Evolutionary conservation across 148 eudicot species (phyloP).

Genomic region (Rhododendron molle): DNA sequence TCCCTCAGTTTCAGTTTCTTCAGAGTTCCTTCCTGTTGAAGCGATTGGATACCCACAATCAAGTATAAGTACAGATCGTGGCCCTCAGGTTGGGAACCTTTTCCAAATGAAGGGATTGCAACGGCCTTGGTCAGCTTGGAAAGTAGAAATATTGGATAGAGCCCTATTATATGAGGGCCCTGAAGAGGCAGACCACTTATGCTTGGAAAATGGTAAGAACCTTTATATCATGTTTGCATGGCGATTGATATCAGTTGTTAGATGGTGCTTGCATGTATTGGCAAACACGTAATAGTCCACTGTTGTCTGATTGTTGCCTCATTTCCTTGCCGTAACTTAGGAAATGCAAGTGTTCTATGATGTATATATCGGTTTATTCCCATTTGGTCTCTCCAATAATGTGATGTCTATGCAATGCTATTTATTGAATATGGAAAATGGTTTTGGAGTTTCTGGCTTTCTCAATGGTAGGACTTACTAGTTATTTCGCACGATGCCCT

Average conservation of each 20-base stretch:
- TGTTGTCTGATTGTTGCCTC: conserved; percentile 6
- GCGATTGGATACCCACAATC: conserved; percentile 40
- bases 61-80: conserved; percentile 16
- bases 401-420: background rate
- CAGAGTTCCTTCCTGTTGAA: conserved; percentile 52
- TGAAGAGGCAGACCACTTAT: conserved; percentile 76
- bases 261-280: background rate
- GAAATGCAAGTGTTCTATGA: background rate
- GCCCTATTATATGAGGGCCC: conserved; percentile 75
- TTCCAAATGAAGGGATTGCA: conserved; percentile 20
- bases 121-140: conserved; percentile 66
- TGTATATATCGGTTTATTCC: background rate
- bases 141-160: conserved; percentile 79
- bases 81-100: conserved; percentile 27
- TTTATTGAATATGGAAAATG: background rate
- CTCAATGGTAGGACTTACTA: background rate
- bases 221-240: background rate
- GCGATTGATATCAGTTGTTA: background rate
- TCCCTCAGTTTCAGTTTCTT: conserved; percentile 67
- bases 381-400: background rate
- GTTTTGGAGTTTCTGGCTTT: background rate
- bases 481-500: background rate
- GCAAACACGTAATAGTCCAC: background rate
- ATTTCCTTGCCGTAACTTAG: background rate
- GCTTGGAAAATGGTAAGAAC: conserved; percentile 76